Percentiles rank a stretch among this genome's conserved stretches.
These are phyloP conservation scores for Periconia digitata DNA, from an alignment of 2,329 filamentous ascomycete genomes.

Conservation along the genomic window DNA sequence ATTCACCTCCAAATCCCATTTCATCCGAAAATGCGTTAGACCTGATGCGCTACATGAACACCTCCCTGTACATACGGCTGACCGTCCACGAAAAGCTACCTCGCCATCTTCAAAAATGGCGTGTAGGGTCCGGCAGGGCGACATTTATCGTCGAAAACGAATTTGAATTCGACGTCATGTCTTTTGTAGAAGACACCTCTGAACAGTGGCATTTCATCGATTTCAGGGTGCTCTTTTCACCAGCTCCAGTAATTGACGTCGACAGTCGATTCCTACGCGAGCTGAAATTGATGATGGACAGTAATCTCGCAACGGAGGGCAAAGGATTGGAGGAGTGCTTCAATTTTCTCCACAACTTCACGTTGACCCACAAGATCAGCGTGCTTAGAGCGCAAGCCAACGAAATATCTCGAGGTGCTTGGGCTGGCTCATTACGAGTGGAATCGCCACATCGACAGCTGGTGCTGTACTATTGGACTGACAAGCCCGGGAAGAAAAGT, in stretches of 20 bases:
- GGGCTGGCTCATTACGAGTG: slow-evolving; percentile 76
- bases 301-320: slow-evolving; percentile 57
- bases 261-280: slow-evolving; percentile 62
- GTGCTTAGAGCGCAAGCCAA: slow-evolving; percentile 77
- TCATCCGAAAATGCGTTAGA: slow-evolving; percentile 71
- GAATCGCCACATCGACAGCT: slow-evolving; percentile 80
- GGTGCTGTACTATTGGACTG: slow-evolving; percentile 88
- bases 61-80: slow-evolving; percentile 77
- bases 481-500: slow-evolving; percentile 71
- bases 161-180: slow-evolving; percentile 90
- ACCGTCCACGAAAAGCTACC: slow-evolving; percentile 84
- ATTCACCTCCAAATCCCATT: slow-evolving; percentile 72
- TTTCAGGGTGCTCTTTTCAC: slow-evolving; percentile 79
- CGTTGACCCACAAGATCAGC: slow-evolving; percentile 86
- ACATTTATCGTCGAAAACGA: slow-evolving; percentile 83
- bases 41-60: slow-evolving; percentile 79
- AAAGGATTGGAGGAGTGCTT: slow-evolving; percentile 81
- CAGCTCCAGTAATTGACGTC: slow-evolving; percentile 61
- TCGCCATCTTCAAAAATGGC: slow-evolving; percentile 73
- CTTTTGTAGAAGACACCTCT: slow-evolving; percentile 79
- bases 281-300: slow-evolving; percentile 73
- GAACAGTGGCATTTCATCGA: slow-evolving; percentile 95
- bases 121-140: slow-evolving; percentile 80
- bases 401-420: slow-evolving; percentile 68
- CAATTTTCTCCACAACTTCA: slow-evolving; percentile 81